Evolutionary conservation across 2,329 filamentous ascomycete genomes (phyloP).

Genomic region (Pseudogymnoascus sp.): DNA sequence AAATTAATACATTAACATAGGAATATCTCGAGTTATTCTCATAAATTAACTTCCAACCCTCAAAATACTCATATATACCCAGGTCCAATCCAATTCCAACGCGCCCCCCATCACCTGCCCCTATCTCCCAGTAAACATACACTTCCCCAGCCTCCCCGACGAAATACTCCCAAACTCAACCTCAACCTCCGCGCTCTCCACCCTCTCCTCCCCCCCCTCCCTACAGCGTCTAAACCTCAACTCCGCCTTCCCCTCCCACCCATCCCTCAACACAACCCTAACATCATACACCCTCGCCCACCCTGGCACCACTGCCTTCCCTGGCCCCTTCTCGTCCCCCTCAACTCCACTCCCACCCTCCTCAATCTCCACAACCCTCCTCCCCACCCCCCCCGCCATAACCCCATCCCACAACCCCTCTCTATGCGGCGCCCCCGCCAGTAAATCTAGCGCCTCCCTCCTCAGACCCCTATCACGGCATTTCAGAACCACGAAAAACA

Average conservation of each 20-base stretch:
- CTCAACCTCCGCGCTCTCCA: not conserved
- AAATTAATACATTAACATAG: too few species aligned
- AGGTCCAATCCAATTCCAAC: too few species aligned
- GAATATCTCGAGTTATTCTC: too few species aligned
- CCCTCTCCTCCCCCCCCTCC: not conserved
- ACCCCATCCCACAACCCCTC: conserved; percentile 36
- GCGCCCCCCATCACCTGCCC: too few species aligned
- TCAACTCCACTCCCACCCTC: conserved; percentile 17
- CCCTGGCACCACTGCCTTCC: not conserved
- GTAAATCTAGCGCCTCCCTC: conserved; percentile 29
- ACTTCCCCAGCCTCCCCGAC: not conserved
- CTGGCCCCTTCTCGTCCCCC: not conserved
- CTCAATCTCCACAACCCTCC: conserved; percentile 33
- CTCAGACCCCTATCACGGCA: conserved; percentile 37
- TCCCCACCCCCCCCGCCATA: conserved; percentile 26
- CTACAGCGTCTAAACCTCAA: not conserved
- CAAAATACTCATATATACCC: too few species aligned
- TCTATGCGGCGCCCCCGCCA: conserved; percentile 26
- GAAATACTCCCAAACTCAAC: not conserved
- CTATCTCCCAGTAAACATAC: not conserved
- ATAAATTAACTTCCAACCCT: too few species aligned
- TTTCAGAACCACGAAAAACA: conserved; percentile 39
- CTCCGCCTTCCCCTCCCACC: not conserved
- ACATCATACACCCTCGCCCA: not conserved
- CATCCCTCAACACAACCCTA: not conserved